Percentiles rank a stretch among this genome's conserved stretches.
Conservation (phyloP, 1,139 yeast genomes). For the Lodderomyces orthopsilosis region DNA sequence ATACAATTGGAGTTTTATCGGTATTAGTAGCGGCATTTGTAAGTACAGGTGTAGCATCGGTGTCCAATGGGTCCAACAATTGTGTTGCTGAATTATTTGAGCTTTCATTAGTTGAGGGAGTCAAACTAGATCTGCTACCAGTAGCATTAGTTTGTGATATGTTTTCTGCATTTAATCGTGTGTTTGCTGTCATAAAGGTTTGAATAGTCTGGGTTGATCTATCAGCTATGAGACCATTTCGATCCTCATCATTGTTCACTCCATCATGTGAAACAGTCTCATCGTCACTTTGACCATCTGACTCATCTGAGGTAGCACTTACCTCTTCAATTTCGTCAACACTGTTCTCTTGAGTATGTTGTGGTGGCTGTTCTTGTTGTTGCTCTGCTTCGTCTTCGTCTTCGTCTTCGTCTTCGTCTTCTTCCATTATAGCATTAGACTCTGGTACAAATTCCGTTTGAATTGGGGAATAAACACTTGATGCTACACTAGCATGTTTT, state of each 20-base stretch:
- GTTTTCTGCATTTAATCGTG: conserved; percentile 5
- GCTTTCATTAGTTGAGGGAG: conserved; percentile 34
- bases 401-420: conserved; percentile 15
- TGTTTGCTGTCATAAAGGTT: conserved; percentile 26
- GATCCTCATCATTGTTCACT: not conserved
- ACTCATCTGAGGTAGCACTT: conserved; percentile 1
- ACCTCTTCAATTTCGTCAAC: conserved; percentile 1
- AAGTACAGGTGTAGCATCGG: conserved; percentile 33
- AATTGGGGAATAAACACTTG: conserved; percentile 33
- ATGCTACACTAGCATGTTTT: conserved; percentile 28
- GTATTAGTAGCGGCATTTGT: conserved; percentile 13
- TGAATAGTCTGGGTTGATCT: conserved; percentile 27
- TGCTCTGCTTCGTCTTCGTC: conserved; percentile 14
- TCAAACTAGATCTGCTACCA: conserved; percentile 10
- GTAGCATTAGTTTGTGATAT: not conserved
- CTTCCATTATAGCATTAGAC: conserved; percentile 1
- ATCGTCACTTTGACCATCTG: not conserved
- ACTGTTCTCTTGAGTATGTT: not conserved
- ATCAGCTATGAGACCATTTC: conserved; percentile 15
- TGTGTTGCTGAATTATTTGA: conserved; percentile 18
- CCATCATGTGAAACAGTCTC: not conserved
- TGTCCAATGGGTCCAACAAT: conserved; percentile 18
- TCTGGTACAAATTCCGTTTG: conserved; percentile 17
- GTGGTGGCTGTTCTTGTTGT: not conserved
- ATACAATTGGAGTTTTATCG: conserved; percentile 31